These are phyloP conservation scores for Chlamydomonas sp. DNA, from an alignment of 139 green algal genomes.

Conservation along the genomic window DNA sequence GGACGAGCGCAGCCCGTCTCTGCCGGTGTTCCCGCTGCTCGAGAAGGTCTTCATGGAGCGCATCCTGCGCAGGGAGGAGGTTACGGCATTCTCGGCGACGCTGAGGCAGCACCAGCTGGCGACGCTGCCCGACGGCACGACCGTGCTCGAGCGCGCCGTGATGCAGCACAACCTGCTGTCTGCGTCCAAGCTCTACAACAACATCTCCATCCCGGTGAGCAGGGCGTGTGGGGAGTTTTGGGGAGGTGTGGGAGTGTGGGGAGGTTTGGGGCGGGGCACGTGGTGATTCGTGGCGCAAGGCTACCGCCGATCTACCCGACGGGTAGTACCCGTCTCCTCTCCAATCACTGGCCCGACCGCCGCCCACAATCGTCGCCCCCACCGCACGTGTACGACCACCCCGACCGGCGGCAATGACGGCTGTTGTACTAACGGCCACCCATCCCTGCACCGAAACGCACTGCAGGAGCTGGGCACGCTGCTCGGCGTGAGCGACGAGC, in stretches of 20 bases:
- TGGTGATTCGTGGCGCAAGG: no score
- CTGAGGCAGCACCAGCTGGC: conserved; percentile 83
- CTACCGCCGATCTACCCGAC: no score
- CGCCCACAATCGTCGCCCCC: no score
- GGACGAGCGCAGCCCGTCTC: conserved; percentile 74
- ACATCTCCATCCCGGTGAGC: conserved; percentile 64
- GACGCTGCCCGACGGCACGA: conserved; percentile 63
- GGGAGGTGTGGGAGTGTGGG: no score
- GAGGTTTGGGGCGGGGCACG: no score
- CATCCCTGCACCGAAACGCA: no score
- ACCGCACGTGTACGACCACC: neutral
- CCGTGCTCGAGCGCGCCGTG: conserved; percentile 79
- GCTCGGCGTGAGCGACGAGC: conserved; percentile 60
- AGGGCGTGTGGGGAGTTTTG: neutral
- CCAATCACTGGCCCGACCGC: no score
- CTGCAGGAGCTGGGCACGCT: conserved; percentile 75
- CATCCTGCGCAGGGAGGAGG: conserved; percentile 76
- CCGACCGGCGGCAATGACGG: neutral
- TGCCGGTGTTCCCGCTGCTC: conserved; percentile 77
- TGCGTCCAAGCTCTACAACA: conserved; percentile 85
- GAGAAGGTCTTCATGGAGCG: conserved; percentile 95
- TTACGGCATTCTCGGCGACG: conserved; percentile 69
- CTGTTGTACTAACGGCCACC: neutral
- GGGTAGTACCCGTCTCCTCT: no score
- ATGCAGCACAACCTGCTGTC: conserved; percentile 91